Percentiles rank a stretch among this genome's conserved stretches.
Conservation (phyloP, 2,329 filamentous ascomycete genomes). For the Clonostachys rosea region DNA sequence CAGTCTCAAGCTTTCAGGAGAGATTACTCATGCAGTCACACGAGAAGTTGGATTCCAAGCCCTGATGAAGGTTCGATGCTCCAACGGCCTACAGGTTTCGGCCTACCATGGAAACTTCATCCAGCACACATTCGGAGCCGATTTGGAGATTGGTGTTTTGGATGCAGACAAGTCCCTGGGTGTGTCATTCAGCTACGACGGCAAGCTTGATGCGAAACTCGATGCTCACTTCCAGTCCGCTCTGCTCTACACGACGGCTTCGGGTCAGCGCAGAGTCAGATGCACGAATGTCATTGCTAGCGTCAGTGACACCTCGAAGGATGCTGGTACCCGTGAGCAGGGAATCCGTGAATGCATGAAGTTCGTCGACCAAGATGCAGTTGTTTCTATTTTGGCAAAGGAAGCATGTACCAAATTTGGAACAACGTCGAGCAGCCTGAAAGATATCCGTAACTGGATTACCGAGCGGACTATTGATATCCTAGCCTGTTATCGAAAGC, state of each 20-base stretch:
- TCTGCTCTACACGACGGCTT: conserved; percentile 87
- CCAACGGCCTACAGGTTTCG: conserved; percentile 88
- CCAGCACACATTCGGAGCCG: conserved; percentile 90
- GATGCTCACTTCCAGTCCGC: conserved; percentile 98
- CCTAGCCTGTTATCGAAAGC: conserved; percentile 85
- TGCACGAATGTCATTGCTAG: conserved; percentile 93
- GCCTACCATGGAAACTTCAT: conserved; percentile 96
- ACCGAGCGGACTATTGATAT: conserved; percentile 93
- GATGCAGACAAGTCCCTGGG: conserved; percentile 92
- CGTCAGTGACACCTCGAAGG: conserved; percentile 64
- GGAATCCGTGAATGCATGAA: conserved; percentile 81
- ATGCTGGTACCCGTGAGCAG: conserved; percentile 27
- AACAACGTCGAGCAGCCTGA: conserved; percentile 64
- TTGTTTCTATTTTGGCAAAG: conserved; percentile 84
- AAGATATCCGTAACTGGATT: conserved; percentile 78
- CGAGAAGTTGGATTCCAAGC: conserved; percentile 93
- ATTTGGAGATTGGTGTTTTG: conserved; percentile 88
- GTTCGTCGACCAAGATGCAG: conserved; percentile 92
- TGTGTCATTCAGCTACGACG: conserved; percentile 91
- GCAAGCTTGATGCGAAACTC: conserved; percentile 93
- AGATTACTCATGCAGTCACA: conserved; percentile 81
- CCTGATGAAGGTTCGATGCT: conserved; percentile 97
- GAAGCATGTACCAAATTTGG: conserved; percentile 85
- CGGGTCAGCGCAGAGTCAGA: conserved; percentile 81
- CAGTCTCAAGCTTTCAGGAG: conserved; percentile 74